Evolutionary conservation across 2,329 filamentous ascomycete species (phyloP).

Genomic region (Rhexocercosporidium sp.): DNA sequence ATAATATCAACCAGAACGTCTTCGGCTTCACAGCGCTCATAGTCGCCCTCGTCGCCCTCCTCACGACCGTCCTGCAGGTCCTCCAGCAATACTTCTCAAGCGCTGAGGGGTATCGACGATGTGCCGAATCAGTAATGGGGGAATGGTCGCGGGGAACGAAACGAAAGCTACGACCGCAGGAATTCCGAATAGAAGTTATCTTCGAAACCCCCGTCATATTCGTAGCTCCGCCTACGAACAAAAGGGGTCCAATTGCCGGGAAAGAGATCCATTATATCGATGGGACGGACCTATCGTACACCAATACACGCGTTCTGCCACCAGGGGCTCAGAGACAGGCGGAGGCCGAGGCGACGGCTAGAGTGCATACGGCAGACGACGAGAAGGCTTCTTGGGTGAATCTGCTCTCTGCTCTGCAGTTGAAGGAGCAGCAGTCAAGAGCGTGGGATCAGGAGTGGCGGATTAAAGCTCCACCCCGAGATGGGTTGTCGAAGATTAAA

Average conservation of each 20-base stretch:
- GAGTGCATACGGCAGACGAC: conserved; percentile 60
- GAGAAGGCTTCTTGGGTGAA: conserved; percentile 61
- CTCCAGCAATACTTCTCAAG: conserved; percentile 47
- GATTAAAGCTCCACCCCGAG: conserved; percentile 17
- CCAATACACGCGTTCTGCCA: conserved; percentile 30
- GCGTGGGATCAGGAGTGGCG: conserved; percentile 45
- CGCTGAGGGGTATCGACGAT: conserved; percentile 46
- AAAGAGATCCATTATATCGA: conserved; percentile 36
- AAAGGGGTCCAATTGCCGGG: conserved; percentile 34
- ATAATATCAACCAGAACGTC: conserved; percentile 38
- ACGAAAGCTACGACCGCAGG: conserved; percentile 38
- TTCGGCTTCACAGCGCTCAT: conserved; percentile 42
- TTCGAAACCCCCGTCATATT: conserved; percentile 46
- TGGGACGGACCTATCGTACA: conserved; percentile 35
- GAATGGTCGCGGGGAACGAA: conserved; percentile 41
- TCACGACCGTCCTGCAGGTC: conserved; percentile 42
- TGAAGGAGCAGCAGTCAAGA: conserved; percentile 54
- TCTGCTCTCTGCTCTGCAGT: conserved; percentile 55
- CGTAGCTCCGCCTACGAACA: conserved; percentile 37
- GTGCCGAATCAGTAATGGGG: conserved; percentile 43
- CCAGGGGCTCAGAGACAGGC: conserved; percentile 20
- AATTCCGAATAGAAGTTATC: conserved; percentile 46
- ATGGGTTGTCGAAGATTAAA: background rate
- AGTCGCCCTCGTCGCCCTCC: conserved; percentile 44
- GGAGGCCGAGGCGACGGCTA: conserved; percentile 23